These are phyloP conservation scores for Westerdykella aurantiaca DNA, from an alignment of 2,329 filamentous ascomycete species.

Conservation along the genomic window DNA sequence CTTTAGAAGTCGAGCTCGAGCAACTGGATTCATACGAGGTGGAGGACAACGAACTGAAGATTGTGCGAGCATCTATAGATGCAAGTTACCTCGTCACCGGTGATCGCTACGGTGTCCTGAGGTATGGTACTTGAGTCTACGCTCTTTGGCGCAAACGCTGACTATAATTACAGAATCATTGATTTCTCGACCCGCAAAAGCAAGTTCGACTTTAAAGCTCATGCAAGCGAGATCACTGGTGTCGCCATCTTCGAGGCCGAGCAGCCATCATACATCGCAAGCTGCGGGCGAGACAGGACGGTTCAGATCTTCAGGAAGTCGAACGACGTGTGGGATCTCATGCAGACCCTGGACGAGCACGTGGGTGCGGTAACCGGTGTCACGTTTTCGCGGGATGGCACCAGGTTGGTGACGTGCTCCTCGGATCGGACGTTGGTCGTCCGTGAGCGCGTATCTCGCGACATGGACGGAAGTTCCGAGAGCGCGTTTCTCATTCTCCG, in stretches of 20 bases:
- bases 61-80: constrained; percentile 54
- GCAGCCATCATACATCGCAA: constrained; percentile 64
- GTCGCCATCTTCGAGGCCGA: constrained; percentile 67
- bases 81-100: constrained; percentile 70
- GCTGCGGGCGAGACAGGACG: constrained; percentile 75
- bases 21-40: constrained; percentile 45
- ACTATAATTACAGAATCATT: constrained; percentile 48
- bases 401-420: constrained; percentile 75
- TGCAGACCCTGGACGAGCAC: constrained; percentile 91
- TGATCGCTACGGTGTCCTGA: constrained; percentile 78
- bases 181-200: constrained; percentile 58
- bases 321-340: constrained; percentile 60
- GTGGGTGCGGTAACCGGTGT: constrained; percentile 76
- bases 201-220: constrained; percentile 72
- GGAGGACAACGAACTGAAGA: constrained; percentile 53
- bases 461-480: constrained; percentile 52
- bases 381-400: constrained; percentile 65
- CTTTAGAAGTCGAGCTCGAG: constrained; percentile 64
- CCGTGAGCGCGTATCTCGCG: constrained; percentile 67
- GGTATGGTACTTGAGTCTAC: constrained; percentile 34
- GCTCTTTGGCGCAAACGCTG: neutral
- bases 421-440: constrained; percentile 82
- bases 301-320: constrained; percentile 74
- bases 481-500: constrained; percentile 72
- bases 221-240: constrained; percentile 77